Conservation (phyloP, 2,329 filamentous ascomycete species). For the Fusarium caatingaense region DNA sequence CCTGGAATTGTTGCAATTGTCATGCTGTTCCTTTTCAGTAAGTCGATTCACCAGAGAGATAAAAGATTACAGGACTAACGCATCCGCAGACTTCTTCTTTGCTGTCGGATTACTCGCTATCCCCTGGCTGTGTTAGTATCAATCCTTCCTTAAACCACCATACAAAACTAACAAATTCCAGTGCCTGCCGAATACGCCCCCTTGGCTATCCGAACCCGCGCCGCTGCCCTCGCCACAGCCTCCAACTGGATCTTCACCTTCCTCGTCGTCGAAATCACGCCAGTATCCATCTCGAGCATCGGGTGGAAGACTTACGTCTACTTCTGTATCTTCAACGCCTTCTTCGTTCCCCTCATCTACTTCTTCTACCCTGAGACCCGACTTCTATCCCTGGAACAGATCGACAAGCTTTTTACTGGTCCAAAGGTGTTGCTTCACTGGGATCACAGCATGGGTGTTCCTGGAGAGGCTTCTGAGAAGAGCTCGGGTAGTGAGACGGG, state of each 20-base stretch:
- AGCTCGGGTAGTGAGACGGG: constrained; percentile 27
- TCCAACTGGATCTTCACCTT: constrained; percentile 54
- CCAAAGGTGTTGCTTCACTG: constrained; percentile 49
- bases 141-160: too few relatives aligned
- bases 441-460: constrained; percentile 49
- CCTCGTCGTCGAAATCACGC: constrained; percentile 54
- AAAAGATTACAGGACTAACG: not conserved
- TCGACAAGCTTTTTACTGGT: constrained; percentile 55
- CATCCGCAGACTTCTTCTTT: constrained; percentile 52
- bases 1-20: constrained; percentile 57
- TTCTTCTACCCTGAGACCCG: constrained; percentile 63
- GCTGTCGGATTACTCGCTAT: constrained; percentile 55
- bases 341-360: constrained; percentile 58
- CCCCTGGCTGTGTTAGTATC: constrained; percentile 49
- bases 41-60: not conserved
- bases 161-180: constrained; percentile 18
- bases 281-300: constrained; percentile 52
- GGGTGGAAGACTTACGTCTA: constrained; percentile 55
- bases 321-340: constrained; percentile 53
- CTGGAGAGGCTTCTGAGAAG: constrained; percentile 44
- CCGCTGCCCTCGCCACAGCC: constrained; percentile 53
- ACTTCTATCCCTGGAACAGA: constrained; percentile 61
- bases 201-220: constrained; percentile 53
- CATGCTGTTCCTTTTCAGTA: constrained; percentile 57
- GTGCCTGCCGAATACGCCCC: constrained; percentile 59